These are phyloP conservation scores for Beta lomatogona DNA, from an alignment of 179 eudicot genomes.

Conservation along the genomic window DNA sequence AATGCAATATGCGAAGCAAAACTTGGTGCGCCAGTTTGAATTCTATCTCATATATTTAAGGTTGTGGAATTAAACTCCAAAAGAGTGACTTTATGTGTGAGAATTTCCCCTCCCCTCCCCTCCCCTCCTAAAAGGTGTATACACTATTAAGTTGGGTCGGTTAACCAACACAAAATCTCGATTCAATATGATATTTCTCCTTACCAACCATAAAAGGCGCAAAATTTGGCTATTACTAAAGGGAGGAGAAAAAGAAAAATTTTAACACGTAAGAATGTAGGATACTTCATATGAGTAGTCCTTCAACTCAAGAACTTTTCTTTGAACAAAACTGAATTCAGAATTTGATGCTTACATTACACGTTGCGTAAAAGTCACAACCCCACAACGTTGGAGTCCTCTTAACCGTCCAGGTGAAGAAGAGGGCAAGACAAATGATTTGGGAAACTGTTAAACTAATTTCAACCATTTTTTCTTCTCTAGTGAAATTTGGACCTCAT, in stretches of 20 bases:
- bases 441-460: constrained; percentile 32
- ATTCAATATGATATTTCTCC: too few species aligned
- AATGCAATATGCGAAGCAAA: too few species aligned
- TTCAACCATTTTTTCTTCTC: neutral
- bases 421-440: neutral
- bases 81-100: too few species aligned
- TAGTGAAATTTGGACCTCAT: constrained; percentile 32
- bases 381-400: constrained; percentile 29
- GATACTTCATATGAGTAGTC: neutral
- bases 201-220: too few species aligned
- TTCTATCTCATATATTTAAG: too few species aligned
- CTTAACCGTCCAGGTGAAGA: constrained; percentile 33
- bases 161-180: too few species aligned
- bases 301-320: neutral
- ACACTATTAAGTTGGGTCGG: too few species aligned
- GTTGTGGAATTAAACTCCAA: too few species aligned
- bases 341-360: constrained; percentile 22
- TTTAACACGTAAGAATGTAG: constrained; percentile 18
- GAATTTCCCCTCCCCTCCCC: too few species aligned
- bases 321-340: neutral
- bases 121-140: too few species aligned
- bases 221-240: too few species aligned
- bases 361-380: neutral
- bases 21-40: too few species aligned
- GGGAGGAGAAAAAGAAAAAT: constrained; percentile 5